These are phyloP conservation scores for Priceomyces castillae DNA, from an alignment of 805 yeast genomes.

Conservation along the genomic window DNA sequence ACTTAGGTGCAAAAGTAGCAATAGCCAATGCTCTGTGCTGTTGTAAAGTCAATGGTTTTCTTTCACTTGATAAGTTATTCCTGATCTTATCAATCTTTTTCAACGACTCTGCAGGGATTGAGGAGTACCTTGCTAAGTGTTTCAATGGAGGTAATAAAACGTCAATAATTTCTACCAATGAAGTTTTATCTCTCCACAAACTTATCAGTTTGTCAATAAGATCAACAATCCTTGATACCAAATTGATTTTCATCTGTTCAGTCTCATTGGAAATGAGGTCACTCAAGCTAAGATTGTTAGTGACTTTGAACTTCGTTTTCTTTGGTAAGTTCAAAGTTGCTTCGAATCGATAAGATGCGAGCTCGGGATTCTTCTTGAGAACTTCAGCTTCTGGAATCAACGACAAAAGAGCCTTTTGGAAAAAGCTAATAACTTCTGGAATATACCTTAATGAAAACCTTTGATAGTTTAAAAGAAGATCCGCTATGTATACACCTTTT, in stretches of 20 bases:
- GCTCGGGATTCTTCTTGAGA: neutral
- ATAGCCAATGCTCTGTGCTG: slow-evolving; percentile 81
- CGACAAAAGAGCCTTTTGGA: slow-evolving; percentile 49
- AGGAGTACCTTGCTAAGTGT: slow-evolving; percentile 35
- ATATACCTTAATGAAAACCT: slow-evolving; percentile 71
- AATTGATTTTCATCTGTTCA: slow-evolving; percentile 21
- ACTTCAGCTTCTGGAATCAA: slow-evolving; percentile 40
- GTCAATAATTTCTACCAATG: slow-evolving; percentile 56
- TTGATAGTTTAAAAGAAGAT: slow-evolving; percentile 68
- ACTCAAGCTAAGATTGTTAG: slow-evolving; percentile 6
- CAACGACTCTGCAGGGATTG: slow-evolving; percentile 42
- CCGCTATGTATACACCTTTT: slow-evolving; percentile 65
- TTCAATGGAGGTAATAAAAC: slow-evolving; percentile 47
- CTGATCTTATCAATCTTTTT: slow-evolving; percentile 49
- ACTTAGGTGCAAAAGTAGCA: slow-evolving; percentile 82
- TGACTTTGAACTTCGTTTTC: slow-evolving; percentile 12
- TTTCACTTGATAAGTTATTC: slow-evolving; percentile 21
- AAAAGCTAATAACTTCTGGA: slow-evolving; percentile 71
- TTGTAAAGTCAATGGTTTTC: slow-evolving; percentile 74
- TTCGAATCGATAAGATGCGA: slow-evolving; percentile 5
- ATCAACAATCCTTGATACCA: slow-evolving; percentile 32
- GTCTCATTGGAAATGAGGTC: slow-evolving; percentile 11
- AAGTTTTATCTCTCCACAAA: slow-evolving; percentile 61
- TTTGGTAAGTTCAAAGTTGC: slow-evolving; percentile 17
- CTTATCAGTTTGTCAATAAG: slow-evolving; percentile 29